Evolutionary conservation across 768 basidiomycete genomes (phyloP).

Genomic region (Termitomyces heimii): DNA sequence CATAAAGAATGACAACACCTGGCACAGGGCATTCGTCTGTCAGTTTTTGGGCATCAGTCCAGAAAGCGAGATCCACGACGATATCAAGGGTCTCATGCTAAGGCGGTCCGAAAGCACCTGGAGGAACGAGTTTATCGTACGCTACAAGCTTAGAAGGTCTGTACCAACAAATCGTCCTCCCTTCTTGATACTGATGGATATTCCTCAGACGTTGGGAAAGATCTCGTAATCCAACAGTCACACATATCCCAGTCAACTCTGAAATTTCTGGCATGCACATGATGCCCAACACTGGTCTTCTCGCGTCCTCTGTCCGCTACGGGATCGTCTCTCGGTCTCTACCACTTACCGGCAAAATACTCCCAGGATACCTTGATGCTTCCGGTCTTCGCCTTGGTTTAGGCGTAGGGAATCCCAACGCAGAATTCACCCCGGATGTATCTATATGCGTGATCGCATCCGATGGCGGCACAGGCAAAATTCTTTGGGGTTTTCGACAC

Average conservation of each 20-base stretch:
- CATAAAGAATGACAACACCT: constrained; percentile 74
- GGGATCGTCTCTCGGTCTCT: constrained; percentile 71
- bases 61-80: constrained; percentile 47
- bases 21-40: constrained; percentile 67
- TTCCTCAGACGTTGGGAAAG: constrained; percentile 66
- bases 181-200: not conserved
- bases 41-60: constrained; percentile 65
- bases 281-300: constrained; percentile 47
- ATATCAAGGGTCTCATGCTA: constrained; percentile 43
- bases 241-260: constrained; percentile 61
- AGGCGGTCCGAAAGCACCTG: constrained; percentile 55
- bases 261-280: constrained; percentile 53
- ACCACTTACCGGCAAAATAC: constrained; percentile 62
- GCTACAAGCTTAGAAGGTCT: constrained; percentile 53
- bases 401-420: constrained; percentile 69
- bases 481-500: constrained; percentile 68
- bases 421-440: constrained; percentile 66
- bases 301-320: constrained; percentile 59
- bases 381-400: constrained; percentile 50
- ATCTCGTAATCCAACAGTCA: constrained; percentile 52
- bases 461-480: constrained; percentile 57
- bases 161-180: not conserved
- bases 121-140: constrained; percentile 62
- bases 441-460: constrained; percentile 53
- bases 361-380: constrained; percentile 66